Percentiles rank a stretch among this genome's conserved stretches.
Conservation (phyloP, 2,329 filamentous ascomycete genomes). For the Alternaria brassicae region DNA sequence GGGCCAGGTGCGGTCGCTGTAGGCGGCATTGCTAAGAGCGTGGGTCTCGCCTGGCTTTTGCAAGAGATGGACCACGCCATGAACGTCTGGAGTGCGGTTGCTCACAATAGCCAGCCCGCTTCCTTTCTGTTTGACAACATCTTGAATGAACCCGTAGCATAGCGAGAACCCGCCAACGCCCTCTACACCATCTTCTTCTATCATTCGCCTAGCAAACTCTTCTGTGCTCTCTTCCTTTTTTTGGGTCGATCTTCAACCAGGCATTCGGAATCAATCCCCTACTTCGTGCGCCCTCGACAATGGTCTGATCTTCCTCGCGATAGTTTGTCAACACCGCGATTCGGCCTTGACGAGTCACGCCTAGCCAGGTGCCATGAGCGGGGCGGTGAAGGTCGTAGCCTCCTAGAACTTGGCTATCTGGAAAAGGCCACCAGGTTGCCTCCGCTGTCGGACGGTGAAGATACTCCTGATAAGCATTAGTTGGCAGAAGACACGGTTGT, state of each 20-base stretch:
- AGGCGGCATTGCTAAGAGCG: slow-evolving; percentile 68
- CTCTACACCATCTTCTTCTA: slow-evolving; percentile 62
- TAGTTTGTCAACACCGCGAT: slow-evolving; percentile 71
- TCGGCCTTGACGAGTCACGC: slow-evolving; percentile 66
- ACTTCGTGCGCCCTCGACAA: slow-evolving; percentile 57
- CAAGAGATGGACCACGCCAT: slow-evolving; percentile 61
- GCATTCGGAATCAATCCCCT: slow-evolving; percentile 67
- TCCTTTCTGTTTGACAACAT: slow-evolving; percentile 41
- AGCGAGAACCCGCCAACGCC: slow-evolving; percentile 70
- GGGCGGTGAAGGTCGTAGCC: slow-evolving; percentile 67
- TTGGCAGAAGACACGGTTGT: neutral
- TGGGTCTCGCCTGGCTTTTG: slow-evolving; percentile 59
- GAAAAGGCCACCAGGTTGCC: slow-evolving; percentile 66
- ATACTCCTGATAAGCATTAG: slow-evolving; percentile 59
- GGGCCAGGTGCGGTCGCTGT: slow-evolving; percentile 66
- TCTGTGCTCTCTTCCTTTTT: slow-evolving; percentile 52
- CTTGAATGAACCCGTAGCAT: slow-evolving; percentile 63
- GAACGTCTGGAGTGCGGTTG: slow-evolving; percentile 63
- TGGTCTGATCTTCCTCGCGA: slow-evolving; percentile 58
- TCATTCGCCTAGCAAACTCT: slow-evolving; percentile 61
- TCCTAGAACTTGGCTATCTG: slow-evolving; percentile 63
- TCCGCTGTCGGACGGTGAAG: slow-evolving; percentile 66
- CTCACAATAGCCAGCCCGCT: slow-evolving; percentile 64
- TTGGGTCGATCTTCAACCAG: slow-evolving; percentile 59
- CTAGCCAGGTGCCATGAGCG: slow-evolving; percentile 70